These are phyloP conservation scores for Delphinella strobiligena DNA, from an alignment of 2,329 filamentous ascomycete species.

Conservation along the genomic window DNA sequence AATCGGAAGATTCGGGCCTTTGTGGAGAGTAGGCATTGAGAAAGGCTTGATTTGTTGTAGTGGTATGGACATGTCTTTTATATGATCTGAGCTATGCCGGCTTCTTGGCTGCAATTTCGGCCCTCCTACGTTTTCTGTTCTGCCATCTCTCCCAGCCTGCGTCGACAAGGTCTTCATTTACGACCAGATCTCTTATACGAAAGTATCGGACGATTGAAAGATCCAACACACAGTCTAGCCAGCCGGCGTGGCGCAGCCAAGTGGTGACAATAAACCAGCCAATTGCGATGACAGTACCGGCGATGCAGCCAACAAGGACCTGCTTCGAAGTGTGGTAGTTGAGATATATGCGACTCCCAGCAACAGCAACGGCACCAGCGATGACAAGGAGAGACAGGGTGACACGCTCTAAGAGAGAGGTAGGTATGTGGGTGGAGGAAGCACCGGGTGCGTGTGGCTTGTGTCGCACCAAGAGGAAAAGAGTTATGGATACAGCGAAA, in stretches of 20 bases:
- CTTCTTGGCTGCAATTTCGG: background rate
- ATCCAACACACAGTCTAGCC: constrained; percentile 62
- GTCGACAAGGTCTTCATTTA: background rate
- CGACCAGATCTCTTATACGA: background rate
- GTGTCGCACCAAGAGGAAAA: constrained; percentile 80
- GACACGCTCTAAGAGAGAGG: constrained; percentile 50
- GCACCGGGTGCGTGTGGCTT: constrained; percentile 37
- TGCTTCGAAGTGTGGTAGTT: constrained; percentile 85
- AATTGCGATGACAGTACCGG: constrained; percentile 58
- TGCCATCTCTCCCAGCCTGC: background rate
- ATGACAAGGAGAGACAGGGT: constrained; percentile 34
- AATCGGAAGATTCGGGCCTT: background rate
- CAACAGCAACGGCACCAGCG: constrained; percentile 40
- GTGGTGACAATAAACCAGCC: constrained; percentile 68
- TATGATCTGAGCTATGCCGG: too few species aligned
- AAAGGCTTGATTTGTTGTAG: too few species aligned
- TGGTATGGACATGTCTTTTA: too few species aligned
- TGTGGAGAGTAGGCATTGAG: too few species aligned
- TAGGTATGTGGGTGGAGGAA: constrained; percentile 38
- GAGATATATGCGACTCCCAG: constrained; percentile 76
- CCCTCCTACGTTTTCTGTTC: background rate
- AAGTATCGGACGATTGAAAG: constrained; percentile 25
- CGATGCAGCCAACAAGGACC: constrained; percentile 66
- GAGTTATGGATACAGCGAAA: constrained; percentile 70
- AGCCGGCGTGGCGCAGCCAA: constrained; percentile 53